Conservation (phyloP, 2,329 filamentous ascomycete genomes). For the Fulvia fulva region DNA sequence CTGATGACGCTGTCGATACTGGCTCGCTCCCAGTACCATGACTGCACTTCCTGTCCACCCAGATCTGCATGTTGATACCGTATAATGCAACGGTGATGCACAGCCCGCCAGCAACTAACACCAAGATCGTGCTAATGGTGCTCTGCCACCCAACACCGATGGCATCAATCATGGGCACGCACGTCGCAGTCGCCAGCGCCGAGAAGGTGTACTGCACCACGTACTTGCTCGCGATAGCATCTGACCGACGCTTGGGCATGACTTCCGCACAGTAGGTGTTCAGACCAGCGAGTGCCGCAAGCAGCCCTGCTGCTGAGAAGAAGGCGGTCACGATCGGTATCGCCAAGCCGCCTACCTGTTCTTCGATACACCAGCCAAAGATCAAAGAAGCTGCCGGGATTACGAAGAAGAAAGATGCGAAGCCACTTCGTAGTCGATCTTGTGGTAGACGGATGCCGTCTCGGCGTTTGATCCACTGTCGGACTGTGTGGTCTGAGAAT, state of each 20-base stretch:
- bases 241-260: slow-evolving; percentile 64
- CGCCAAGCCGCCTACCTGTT: slow-evolving; percentile 48
- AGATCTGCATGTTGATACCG: slow-evolving; percentile 19
- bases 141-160: slow-evolving; percentile 65
- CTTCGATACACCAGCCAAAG: slow-evolving; percentile 60
- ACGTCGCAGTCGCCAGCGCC: slow-evolving; percentile 62
- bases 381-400: slow-evolving; percentile 58
- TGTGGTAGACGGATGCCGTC: slow-evolving; percentile 58
- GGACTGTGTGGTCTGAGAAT: slow-evolving; percentile 64
- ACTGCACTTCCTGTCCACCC: slow-evolving; percentile 9
- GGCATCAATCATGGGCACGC: slow-evolving; percentile 63
- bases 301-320: slow-evolving; percentile 63
- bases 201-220: slow-evolving; percentile 70
- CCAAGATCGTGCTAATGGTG: slow-evolving; percentile 19
- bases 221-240: slow-evolving; percentile 70
- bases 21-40: too few relatives aligned
- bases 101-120: slow-evolving; percentile 16
- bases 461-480: slow-evolving; percentile 56
- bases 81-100: slow-evolving; percentile 15
- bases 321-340: slow-evolving; percentile 67
- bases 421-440: slow-evolving; percentile 58
- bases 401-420: slow-evolving; percentile 51
- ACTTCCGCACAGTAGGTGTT: slow-evolving; percentile 75
- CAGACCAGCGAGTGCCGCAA: slow-evolving; percentile 67
- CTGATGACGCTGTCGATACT: too few relatives aligned